A percentile compares a stretch with the other conserved stretches of the same genome.
phyloP scores from a whole-genome alignment of 345 rosid genomes.

The Punica granatum region DNA sequence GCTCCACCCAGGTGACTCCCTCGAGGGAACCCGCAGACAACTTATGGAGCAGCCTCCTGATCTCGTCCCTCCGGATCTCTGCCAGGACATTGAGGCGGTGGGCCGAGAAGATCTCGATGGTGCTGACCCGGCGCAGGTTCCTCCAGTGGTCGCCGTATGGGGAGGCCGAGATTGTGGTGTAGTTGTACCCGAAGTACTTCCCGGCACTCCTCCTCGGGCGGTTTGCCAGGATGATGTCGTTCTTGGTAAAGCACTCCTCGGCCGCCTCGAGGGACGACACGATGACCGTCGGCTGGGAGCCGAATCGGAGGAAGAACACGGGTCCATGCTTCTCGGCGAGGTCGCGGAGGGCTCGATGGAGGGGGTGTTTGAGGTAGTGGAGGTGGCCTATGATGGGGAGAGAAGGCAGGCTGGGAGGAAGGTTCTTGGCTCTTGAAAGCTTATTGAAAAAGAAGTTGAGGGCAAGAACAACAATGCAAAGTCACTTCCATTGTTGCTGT shows the following conservation, averaged over 20 bases:
- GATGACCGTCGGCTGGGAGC: slow-evolving; percentile 23
- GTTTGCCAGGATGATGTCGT: slow-evolving; percentile 37
- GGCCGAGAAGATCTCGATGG: slow-evolving; percentile 43
- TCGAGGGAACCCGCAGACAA: slow-evolving; percentile 16
- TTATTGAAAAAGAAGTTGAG: slow-evolving; percentile 9
- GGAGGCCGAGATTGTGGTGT: slow-evolving; percentile 20
- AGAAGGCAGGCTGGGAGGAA: slow-evolving; percentile 31
- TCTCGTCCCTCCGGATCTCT: slow-evolving; percentile 35
- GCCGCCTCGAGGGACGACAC: slow-evolving; percentile 25
- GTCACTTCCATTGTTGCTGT: too few relatives aligned
- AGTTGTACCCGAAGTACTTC: slow-evolving; percentile 38
- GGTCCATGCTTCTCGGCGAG: slow-evolving; percentile 36
- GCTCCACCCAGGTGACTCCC: slow-evolving; percentile 29
- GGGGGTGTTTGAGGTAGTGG: slow-evolving; percentile 24
- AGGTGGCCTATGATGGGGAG: slow-evolving; percentile 39
- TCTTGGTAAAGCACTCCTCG: slow-evolving; percentile 48
- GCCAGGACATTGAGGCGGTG: slow-evolving; percentile 30
- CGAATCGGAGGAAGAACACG: slow-evolving; percentile 32
- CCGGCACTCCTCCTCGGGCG: slow-evolving; percentile 22
- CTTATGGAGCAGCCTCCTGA: slow-evolving; percentile 26
- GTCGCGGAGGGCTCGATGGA: slow-evolving; percentile 11
- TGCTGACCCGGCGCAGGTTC: slow-evolving; percentile 43
- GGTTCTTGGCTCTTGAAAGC: slow-evolving; percentile 4
- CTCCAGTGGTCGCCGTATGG: slow-evolving; percentile 67
- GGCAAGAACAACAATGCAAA: background rate